These are phyloP conservation scores for Suhomyces yuchorum DNA, from an alignment of 1,139 yeast species.

Conservation along the genomic window DNA sequence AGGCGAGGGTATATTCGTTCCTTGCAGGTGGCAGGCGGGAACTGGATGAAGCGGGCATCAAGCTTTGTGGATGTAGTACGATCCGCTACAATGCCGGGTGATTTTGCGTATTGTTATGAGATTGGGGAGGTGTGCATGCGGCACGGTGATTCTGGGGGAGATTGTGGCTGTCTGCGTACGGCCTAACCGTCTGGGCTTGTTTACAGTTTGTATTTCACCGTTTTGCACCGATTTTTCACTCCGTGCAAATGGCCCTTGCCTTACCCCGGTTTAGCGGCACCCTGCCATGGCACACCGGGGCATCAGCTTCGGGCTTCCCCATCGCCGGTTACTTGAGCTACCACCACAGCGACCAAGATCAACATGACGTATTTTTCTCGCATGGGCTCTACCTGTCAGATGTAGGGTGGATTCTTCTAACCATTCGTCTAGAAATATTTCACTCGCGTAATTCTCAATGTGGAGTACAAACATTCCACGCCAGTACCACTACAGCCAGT, in stretches of 20 bases:
- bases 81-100: background rate
- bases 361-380: background rate
- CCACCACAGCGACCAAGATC: background rate
- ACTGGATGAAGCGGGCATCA: too few relatives aligned
- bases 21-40: too few relatives aligned
- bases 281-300: too few relatives aligned
- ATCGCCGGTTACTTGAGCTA: background rate
- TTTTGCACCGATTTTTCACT: too few relatives aligned
- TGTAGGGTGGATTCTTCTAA: background rate
- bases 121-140: background rate
- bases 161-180: background rate
- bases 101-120: background rate
- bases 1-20: too few relatives aligned
- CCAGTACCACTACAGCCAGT: too few relatives aligned
- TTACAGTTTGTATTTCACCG: too few relatives aligned
- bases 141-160: background rate
- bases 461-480: background rate
- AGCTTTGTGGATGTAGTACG: too few relatives aligned
- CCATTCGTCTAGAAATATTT: background rate
- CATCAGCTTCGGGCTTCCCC: too few relatives aligned
- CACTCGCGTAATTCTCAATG: constrained; percentile 1
- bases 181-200: background rate
- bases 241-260: too few relatives aligned
- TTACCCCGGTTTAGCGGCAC: too few relatives aligned
- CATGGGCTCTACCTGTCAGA: background rate